Conservation (phyloP, 352 stramenopile genomes). For the Phytophthora pini region DNA sequence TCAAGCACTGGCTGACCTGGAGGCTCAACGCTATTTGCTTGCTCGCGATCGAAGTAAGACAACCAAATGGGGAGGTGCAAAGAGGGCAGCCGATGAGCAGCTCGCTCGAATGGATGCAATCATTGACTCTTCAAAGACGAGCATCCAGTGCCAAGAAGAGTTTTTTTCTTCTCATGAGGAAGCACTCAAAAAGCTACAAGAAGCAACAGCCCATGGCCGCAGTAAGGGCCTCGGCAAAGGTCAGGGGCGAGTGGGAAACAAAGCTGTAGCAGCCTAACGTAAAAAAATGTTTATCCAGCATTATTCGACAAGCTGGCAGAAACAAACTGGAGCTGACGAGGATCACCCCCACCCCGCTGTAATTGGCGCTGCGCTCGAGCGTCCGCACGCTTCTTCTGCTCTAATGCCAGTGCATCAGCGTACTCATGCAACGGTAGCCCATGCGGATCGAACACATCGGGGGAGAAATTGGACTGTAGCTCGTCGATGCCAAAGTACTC, state of each 20-base stretch:
- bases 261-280: slow-evolving; percentile 22
- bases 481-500: slow-evolving; percentile 89
- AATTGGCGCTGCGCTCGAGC: slow-evolving; percentile 43
- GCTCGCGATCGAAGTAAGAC: slow-evolving; percentile 48
- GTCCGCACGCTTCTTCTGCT: slow-evolving; percentile 67
- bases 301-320: slow-evolving; percentile 16
- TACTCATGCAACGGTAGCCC: slow-evolving; percentile 76
- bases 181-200: slow-evolving; percentile 27
- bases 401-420: slow-evolving; percentile 62
- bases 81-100: slow-evolving; percentile 53
- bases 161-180: slow-evolving; percentile 27
- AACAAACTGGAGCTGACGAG: slow-evolving; percentile 33
- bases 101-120: slow-evolving; percentile 39
- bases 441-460: slow-evolving; percentile 74
- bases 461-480: slow-evolving; percentile 72
- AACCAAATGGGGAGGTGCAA: slow-evolving; percentile 66
- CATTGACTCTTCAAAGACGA: slow-evolving; percentile 16
- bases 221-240: slow-evolving; percentile 59
- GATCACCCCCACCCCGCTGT: slow-evolving; percentile 23
- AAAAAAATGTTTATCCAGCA: slow-evolving; percentile 16
- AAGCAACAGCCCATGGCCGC: slow-evolving; percentile 37
- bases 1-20: slow-evolving; percentile 52
- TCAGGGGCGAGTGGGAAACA: slow-evolving; percentile 25
- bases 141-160: slow-evolving; percentile 8
- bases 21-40: slow-evolving; percentile 57